These are phyloP conservation scores for Acephala macrosclerotiorum DNA, from an alignment of 2,329 filamentous ascomycete genomes.

Conservation along the genomic window DNA sequence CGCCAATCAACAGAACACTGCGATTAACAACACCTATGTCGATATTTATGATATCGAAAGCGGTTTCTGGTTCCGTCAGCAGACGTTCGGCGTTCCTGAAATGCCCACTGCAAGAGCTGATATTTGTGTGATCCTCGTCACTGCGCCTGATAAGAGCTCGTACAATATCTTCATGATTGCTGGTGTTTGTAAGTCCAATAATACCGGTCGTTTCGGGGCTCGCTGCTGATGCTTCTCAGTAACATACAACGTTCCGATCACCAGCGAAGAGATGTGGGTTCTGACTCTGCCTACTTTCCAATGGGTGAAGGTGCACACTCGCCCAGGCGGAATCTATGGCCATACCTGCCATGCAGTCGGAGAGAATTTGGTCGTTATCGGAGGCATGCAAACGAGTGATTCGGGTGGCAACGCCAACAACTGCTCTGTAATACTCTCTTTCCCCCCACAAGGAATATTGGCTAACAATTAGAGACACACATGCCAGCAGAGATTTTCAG, in stretches of 20 bases:
- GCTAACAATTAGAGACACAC: not conserved
- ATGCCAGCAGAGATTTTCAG: constrained; percentile 40
- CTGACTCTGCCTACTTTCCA: constrained; percentile 24
- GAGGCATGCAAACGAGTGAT: constrained; percentile 21
- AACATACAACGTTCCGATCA: constrained; percentile 19
- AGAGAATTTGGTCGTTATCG: constrained; percentile 19
- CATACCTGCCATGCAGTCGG: constrained; percentile 24
- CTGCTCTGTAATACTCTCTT: constrained; percentile 7
- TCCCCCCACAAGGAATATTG: not conserved
- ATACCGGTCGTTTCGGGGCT: too few species aligned
- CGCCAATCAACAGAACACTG: constrained; percentile 18
- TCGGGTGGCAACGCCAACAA: constrained; percentile 17
- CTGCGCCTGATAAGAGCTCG: constrained; percentile 16
- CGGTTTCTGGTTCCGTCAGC: constrained; percentile 20
- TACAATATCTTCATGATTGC: constrained; percentile 24
- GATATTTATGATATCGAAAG: constrained; percentile 25
- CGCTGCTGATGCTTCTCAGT: constrained; percentile 3
- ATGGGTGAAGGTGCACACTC: constrained; percentile 23
- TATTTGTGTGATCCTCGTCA: constrained; percentile 20
- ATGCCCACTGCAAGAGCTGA: constrained; percentile 20
- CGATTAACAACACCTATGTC: constrained; percentile 20
- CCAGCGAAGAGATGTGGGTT: constrained; percentile 22
- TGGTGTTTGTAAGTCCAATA: constrained; percentile 13
- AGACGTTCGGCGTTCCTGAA: constrained; percentile 17
- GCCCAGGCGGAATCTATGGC: constrained; percentile 17